These are phyloP conservation scores for Amanita polypyramis DNA, from an alignment of 768 basidiomycete genomes.

Conservation along the genomic window DNA sequence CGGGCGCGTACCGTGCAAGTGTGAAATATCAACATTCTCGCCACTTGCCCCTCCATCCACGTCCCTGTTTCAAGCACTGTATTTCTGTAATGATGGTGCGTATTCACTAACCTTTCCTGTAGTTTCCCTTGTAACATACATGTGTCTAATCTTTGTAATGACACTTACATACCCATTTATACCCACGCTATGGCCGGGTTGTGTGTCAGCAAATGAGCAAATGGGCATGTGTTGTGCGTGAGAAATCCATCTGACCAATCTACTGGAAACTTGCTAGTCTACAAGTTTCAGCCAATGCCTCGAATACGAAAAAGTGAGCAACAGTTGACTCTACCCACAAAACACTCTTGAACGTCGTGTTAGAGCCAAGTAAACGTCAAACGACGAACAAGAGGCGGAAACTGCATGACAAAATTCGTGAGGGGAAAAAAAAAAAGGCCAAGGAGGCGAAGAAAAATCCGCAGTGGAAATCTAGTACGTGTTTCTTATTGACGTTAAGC, in stretches of 20 bases:
- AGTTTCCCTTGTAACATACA: background rate
- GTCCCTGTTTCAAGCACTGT: background rate
- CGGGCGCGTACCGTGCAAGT: constrained; percentile 3
- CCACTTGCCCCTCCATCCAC: background rate
- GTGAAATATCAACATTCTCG: background rate
- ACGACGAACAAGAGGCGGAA: constrained; percentile 66
- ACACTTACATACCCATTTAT: too few relatives aligned
- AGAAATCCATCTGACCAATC: too few relatives aligned
- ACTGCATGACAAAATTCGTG: constrained; percentile 65
- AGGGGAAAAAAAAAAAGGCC: constrained; percentile 65
- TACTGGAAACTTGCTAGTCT: too few relatives aligned
- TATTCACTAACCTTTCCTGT: background rate
- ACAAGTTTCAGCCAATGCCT: constrained; percentile 39
- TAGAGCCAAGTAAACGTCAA: constrained; percentile 78
- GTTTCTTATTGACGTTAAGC: background rate
- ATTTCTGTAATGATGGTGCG: background rate
- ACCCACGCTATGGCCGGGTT: too few relatives aligned
- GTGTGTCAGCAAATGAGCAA: too few relatives aligned
- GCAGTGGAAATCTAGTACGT: constrained; percentile 85
- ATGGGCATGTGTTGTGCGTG: too few relatives aligned
- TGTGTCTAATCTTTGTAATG: background rate
- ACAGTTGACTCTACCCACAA: background rate
- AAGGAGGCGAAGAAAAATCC: constrained; percentile 70
- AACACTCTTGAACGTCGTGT: background rate
- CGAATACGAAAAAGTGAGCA: constrained; percentile 58